Evolutionary conservation across 2,329 filamentous ascomycete species (phyloP).

Genomic region (Colletotrichum sp.): DNA sequence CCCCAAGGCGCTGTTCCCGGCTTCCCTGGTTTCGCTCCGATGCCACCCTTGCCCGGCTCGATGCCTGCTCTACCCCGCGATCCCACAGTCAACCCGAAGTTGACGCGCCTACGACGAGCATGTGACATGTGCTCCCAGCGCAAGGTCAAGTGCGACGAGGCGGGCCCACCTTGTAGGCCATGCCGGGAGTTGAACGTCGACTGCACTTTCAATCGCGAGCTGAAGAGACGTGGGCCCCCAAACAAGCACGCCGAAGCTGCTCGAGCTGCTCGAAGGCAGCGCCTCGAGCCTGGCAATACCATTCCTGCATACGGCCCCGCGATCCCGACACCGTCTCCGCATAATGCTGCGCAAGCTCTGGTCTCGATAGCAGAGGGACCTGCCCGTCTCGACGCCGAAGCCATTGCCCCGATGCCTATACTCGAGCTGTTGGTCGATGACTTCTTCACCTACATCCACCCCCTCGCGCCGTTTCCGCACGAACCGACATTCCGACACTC

Average conservation of each 20-base stretch:
- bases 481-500: constrained; percentile 77
- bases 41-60: neutral
- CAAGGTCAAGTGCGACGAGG: constrained; percentile 67
- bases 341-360: constrained; percentile 53
- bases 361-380: constrained; percentile 48
- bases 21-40: constrained; percentile 4
- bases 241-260: constrained; percentile 65
- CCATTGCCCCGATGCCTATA: constrained; percentile 72
- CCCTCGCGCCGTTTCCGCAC: constrained; percentile 78
- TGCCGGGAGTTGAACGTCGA: constrained; percentile 62
- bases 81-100: constrained; percentile 52
- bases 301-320: constrained; percentile 5
- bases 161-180: constrained; percentile 60
- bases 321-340: constrained; percentile 42
- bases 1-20: neutral
- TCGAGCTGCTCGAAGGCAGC: constrained; percentile 55
- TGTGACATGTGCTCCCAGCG: constrained; percentile 68
- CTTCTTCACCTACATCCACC: constrained; percentile 84
- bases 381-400: constrained; percentile 63
- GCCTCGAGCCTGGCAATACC: constrained; percentile 35
- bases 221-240: constrained; percentile 63
- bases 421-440: constrained; percentile 76
- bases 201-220: constrained; percentile 62
- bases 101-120: constrained; percentile 61
- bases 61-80: constrained; percentile 29